Evolutionary conservation across 2,329 filamentous ascomycete species (phyloP).

Genomic region (Chaetothyriales sp.): DNA sequence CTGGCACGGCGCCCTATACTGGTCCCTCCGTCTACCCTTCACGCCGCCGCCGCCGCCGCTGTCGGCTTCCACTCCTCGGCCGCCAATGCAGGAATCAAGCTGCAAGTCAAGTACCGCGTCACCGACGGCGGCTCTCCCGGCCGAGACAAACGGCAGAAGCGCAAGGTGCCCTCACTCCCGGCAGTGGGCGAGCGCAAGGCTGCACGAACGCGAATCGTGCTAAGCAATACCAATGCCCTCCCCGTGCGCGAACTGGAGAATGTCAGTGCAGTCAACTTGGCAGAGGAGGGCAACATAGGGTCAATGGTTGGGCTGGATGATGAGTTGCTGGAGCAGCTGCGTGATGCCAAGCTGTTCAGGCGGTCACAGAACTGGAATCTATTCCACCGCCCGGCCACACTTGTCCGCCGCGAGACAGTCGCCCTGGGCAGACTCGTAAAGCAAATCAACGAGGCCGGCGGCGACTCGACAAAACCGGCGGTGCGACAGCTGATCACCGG

Average conservation of each 20-base stretch:
- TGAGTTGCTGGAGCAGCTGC: constrained; percentile 59
- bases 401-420: constrained; percentile 66
- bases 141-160: constrained; percentile 32
- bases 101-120: background rate
- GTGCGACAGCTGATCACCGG: constrained; percentile 55
- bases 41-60: constrained; percentile 1
- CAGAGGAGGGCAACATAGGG: constrained; percentile 42
- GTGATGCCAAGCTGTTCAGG: constrained; percentile 82
- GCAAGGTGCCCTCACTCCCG: constrained; percentile 40
- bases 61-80: constrained; percentile 32
- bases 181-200: constrained; percentile 70
- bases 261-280: constrained; percentile 41
- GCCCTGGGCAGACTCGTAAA: constrained; percentile 52
- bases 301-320: constrained; percentile 53
- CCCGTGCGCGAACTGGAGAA: constrained; percentile 54
- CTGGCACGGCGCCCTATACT: constrained; percentile 10
- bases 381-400: constrained; percentile 64
- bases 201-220: constrained; percentile 70
- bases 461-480: constrained; percentile 21
- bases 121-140: constrained; percentile 22
- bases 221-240: constrained; percentile 88
- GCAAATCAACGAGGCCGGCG: constrained; percentile 30
- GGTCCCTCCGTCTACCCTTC: background rate
- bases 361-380: constrained; percentile 72
- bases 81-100: constrained; percentile 34